Evolutionary conservation across 768 basidiomycete genomes (phyloP).

Genomic region (Dendrothele bispora): DNA sequence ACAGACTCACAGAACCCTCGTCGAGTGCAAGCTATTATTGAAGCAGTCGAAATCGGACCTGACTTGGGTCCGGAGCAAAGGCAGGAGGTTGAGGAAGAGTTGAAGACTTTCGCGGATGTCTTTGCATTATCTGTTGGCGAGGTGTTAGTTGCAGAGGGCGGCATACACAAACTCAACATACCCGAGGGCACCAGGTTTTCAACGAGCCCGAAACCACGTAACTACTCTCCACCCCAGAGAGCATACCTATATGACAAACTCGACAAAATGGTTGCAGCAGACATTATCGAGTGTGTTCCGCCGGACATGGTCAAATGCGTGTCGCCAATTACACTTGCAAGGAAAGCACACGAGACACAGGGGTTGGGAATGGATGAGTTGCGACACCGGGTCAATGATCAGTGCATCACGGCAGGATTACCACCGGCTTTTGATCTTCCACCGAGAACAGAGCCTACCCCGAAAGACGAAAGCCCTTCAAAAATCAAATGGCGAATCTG

Average conservation of each 20-base stretch:
- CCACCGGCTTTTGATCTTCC: not conserved
- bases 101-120: conserved; percentile 13
- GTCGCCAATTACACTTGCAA: conserved; percentile 8
- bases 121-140: conserved; percentile 15
- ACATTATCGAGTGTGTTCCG: no score
- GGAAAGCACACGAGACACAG: conserved; percentile 8
- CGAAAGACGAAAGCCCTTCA: not conserved
- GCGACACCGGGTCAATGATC: conserved; percentile 7
- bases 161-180: conserved; percentile 21
- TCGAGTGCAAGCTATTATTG: conserved; percentile 16
- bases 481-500: conserved; percentile 34
- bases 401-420: conserved; percentile 8
- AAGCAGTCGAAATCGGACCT: conserved; percentile 13
- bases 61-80: conserved; percentile 17
- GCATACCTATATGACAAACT: no score
- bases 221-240: no score
- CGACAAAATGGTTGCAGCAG: no score
- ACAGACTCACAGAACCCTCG: conserved; percentile 19
- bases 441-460: not conserved
- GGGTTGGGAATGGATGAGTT: conserved; percentile 11
- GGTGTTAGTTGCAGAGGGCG: conserved; percentile 12
- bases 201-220: conserved; percentile 5
- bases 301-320: conserved; percentile 15
- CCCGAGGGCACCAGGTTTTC: conserved; percentile 14
- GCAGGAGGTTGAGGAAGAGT: not conserved